Evolutionary conservation across 495 filamentous ascomycete genomes (phyloP).

Genomic region (Neurospora sp.): DNA sequence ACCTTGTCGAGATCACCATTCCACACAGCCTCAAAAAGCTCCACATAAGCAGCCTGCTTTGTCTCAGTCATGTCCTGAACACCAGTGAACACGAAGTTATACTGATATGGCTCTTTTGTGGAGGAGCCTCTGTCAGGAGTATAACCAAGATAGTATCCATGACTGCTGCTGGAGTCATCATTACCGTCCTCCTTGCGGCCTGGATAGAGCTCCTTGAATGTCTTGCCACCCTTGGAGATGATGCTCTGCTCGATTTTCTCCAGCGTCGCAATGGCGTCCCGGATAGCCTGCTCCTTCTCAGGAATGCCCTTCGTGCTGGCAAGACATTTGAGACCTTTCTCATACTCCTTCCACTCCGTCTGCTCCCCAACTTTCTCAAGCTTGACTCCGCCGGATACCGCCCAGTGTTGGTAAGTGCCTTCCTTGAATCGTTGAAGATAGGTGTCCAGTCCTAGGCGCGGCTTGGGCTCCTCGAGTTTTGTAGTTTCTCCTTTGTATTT

Average conservation of each 20-base stretch:
- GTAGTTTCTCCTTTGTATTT: slow-evolving; percentile 28
- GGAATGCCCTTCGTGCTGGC: slow-evolving; percentile 22
- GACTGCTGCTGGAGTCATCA: background rate
- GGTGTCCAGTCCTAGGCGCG: slow-evolving; percentile 19
- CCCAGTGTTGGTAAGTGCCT: slow-evolving; percentile 45
- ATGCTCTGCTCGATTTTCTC: slow-evolving; percentile 43
- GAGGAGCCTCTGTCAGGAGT: background rate
- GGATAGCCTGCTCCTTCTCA: slow-evolving; percentile 44
- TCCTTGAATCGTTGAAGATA: slow-evolving; percentile 35
- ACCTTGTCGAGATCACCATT: slow-evolving; percentile 50
- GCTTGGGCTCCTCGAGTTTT: background rate
- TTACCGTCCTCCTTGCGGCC: slow-evolving; percentile 20
- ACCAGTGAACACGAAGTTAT: slow-evolving; percentile 36
- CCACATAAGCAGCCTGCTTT: slow-evolving; percentile 45
- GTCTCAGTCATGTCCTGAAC: slow-evolving; percentile 41
- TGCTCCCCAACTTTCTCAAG: slow-evolving; percentile 3
- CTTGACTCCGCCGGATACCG: slow-evolving; percentile 28
- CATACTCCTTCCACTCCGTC: slow-evolving; percentile 14
- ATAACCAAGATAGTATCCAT: background rate
- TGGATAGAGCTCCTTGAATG: slow-evolving; percentile 53
- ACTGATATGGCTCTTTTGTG: slow-evolving; percentile 28
- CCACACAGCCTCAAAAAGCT: slow-evolving; percentile 60
- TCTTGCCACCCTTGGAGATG: slow-evolving; percentile 49
- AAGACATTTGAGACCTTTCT: slow-evolving; percentile 20
- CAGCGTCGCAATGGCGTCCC: slow-evolving; percentile 37